Evolutionary conservation across 2,329 filamentous ascomycete genomes (phyloP), one percentile per base, ranked within the genome.

Genomic region (Paramyrothecium sp.): DNA sequence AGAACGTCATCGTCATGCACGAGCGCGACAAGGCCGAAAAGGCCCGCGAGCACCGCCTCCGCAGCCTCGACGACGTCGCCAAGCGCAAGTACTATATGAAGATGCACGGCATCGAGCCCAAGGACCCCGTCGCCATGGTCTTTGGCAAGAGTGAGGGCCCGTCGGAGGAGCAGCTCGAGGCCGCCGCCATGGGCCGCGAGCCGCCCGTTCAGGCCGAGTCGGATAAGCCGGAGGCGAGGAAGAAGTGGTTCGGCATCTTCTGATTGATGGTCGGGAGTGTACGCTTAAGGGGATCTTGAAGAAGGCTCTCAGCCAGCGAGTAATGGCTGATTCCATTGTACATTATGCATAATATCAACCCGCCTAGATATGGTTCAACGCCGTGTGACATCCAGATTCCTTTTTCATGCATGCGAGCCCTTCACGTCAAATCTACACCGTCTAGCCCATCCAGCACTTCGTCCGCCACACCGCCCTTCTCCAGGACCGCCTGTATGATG

Each of bases 211-310:
- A 66, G 59, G 44, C 59, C 11, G 63, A 66, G 47, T 62, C 58
- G 34, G 70, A 64, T 48, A 60, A 67, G 54, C 60, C 62, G 17
- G 68, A 67, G 55, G 64, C 65, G 55, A 74, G 86, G 56, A 93
- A 92, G 84, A 93, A 91, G 79, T 93, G 89, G 85, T 78, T 95
- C 66, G 92, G 92, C 16, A 89, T 96, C 67, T 96, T 92, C 82
- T 92, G 71, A 73, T 69, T 30, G 26, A 30, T n/a, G 33, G 33
- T 56, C 56, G 47, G 61, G 57, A 50, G 54, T 53, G 60, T 64
- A 65, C 38, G 38, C n/a, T 44, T 54, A 51, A 63, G 62, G 62
- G 60, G 58, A 53, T 59, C 60, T 53, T 56, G 56, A 57, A 56
- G 58, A 52, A 48, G 59, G 46, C 59, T 56, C 50, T 20, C 5